These are phyloP conservation scores for Aspergillus fumigatus DNA, from an alignment of 2,329 filamentous ascomycete species.

Conservation along the genomic window DNA sequence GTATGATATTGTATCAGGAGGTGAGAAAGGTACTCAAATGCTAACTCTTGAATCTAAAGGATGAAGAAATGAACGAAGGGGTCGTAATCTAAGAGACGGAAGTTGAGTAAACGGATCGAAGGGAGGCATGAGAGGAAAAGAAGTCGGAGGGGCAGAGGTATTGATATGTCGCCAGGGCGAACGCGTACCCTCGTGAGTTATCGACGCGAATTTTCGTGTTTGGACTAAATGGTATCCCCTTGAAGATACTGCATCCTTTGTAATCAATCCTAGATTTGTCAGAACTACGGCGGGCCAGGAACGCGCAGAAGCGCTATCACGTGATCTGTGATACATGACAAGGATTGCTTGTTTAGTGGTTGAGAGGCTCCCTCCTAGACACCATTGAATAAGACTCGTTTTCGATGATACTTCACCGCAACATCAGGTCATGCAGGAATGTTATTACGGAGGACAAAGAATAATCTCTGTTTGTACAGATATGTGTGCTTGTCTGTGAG, in stretches of 20 bases:
- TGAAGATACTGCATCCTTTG: slow-evolving; percentile 4
- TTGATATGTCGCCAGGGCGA: slow-evolving; percentile 28
- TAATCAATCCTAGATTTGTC: neutral
- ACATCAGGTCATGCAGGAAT: neutral
- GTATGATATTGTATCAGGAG: slow-evolving; percentile 15
- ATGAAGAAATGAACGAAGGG: slow-evolving; percentile 4
- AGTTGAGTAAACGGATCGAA: slow-evolving; percentile 9
- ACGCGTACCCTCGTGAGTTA: slow-evolving; percentile 27
- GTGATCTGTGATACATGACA: neutral
- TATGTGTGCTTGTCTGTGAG: neutral
- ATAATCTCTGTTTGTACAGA: neutral
- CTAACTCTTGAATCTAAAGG: neutral
- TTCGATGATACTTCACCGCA: neutral
- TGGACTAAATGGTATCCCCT: slow-evolving; percentile 25
- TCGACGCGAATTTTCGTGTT: slow-evolving; percentile 34
- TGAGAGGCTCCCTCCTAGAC: neutral
- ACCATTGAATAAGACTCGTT: neutral
- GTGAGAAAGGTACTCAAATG: neutral
- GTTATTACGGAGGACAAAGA: neutral
- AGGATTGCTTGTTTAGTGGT: neutral
- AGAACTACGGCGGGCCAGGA: slow-evolving; percentile 7
- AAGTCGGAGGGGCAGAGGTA: slow-evolving; percentile 28
- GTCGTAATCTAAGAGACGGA: slow-evolving; percentile 8
- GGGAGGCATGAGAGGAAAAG: slow-evolving; percentile 19
- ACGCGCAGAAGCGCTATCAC: slow-evolving; percentile 10